These are phyloP conservation scores for Scheffersomyces stambukii DNA, from an alignment of 1,139 yeast genomes.

Conservation along the genomic window DNA sequence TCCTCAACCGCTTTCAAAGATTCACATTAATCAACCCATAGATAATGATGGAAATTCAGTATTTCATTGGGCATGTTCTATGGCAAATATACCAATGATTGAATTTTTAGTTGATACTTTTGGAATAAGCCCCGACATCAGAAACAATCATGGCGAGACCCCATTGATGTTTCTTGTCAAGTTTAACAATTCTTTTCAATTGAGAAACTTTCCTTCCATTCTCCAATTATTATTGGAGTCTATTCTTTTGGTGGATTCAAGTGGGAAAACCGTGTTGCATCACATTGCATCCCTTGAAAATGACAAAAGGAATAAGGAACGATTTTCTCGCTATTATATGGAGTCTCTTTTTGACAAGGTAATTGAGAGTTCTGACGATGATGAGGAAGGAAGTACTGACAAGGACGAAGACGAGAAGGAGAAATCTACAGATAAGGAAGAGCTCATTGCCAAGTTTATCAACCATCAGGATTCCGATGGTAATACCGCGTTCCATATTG, in stretches of 20 bases:
- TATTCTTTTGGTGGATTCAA: slow-evolving; percentile 63
- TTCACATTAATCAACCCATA: slow-evolving; percentile 75
- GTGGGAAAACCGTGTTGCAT: slow-evolving; percentile 74
- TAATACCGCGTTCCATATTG: slow-evolving; percentile 82
- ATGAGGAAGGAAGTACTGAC: slow-evolving; percentile 19
- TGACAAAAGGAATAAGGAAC: slow-evolving; percentile 50
- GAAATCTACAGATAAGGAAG: slow-evolving; percentile 13
- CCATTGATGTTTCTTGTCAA: slow-evolving; percentile 84
- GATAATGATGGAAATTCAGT: slow-evolving; percentile 94
- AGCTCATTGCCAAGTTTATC: slow-evolving; percentile 58
- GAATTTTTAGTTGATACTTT: slow-evolving; percentile 60
- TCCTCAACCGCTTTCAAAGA: slow-evolving; percentile 39
- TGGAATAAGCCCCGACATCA: slow-evolving; percentile 56
- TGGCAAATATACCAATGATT: slow-evolving; percentile 74
- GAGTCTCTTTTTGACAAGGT: slow-evolving; percentile 69
- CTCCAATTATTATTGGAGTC: slow-evolving; percentile 76
- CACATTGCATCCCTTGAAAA: slow-evolving; percentile 48
- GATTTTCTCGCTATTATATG: slow-evolving; percentile 77
- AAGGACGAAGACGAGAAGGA: slow-evolving; percentile 5
- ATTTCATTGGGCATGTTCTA: slow-evolving; percentile 93
- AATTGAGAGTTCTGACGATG: slow-evolving; percentile 6
- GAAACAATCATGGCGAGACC: slow-evolving; percentile 75
- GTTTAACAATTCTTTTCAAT: slow-evolving; percentile 82
- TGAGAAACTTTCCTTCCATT: slow-evolving; percentile 66
- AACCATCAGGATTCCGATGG: slow-evolving; percentile 82